Base-by-base conservation (phyloP, 495 filamentous ascomycete species). In the Margaritispora aquatica region DNA sequence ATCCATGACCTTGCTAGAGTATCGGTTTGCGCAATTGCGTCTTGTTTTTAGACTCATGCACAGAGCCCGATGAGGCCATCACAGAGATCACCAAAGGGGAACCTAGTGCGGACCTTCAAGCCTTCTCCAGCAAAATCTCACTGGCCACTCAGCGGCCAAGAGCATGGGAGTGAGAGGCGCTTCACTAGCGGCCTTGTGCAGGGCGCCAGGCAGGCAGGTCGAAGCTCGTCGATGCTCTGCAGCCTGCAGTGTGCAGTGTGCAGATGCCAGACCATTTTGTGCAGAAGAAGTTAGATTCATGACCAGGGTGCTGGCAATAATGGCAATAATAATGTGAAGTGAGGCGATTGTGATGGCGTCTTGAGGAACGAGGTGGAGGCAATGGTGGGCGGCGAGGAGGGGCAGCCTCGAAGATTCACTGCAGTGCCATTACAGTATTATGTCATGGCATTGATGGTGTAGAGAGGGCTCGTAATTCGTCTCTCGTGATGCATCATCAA, bases 11-110 rank as follows among this genome's bases (percentile, higher is more conserved):
- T 50, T 50, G 38, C 38, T 44, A 44, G 38, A n/a, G 38, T 17
- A 44, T 44, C 38, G 38, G 38, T 44, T 50, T 50, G 47, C 47
- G 47, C 47, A 50, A 50, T 50, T 23, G 47, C 24, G 47, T 24
- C 47, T 50, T 50, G 8, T 10, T 50, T n/a, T 26, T 29, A 59
- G 55, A 51, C 44, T 20, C 23, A 56, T 59, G 61, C 56, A 63
- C 44, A 2, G 48, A 19, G 55, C 34, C 57, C 29, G 13, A 41
- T 59, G 54, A 41, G 60, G 53, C 44, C 44, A 52, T 56, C n/a
- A 41, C n/a, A 9, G 24, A 52, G 34, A 24, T 26, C 21, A 50
- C 21, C 24, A 17, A 23, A 50, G 17, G 26, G 4, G n/a, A 36
- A 22, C 34, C 27, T 38, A 2, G 44, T 22, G 49, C 60, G 60